These are phyloP conservation scores for Penicillium griseofulvum DNA, from an alignment of 2,329 filamentous ascomycete genomes.

Conservation along the genomic window DNA sequence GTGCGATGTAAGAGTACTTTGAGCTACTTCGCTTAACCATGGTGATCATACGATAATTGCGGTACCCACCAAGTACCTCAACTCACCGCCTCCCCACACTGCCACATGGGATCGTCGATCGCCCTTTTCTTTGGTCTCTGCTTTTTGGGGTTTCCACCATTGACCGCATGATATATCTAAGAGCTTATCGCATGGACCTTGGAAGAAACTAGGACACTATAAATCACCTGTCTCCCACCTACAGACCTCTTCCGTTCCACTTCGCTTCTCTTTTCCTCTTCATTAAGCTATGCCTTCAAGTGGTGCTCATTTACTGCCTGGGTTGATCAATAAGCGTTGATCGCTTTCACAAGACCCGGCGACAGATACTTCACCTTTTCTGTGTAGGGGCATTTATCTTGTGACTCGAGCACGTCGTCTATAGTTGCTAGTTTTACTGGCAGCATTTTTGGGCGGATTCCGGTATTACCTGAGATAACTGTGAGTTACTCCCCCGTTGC, in stretches of 20 bases:
- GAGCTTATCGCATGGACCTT: neutral
- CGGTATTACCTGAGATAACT: neutral
- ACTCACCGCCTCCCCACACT: conserved; percentile 7
- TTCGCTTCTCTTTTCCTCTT: neutral
- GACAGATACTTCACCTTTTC: neutral
- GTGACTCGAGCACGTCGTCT: neutral
- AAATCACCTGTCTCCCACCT: neutral
- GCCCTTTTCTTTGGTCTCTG: neutral
- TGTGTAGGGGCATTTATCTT: neutral
- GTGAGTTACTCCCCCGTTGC: neutral
- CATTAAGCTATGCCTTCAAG: conserved; percentile 13
- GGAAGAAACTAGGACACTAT: neutral
- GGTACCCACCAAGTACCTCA: neutral
- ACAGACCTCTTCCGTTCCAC: neutral
- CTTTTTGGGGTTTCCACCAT: neutral
- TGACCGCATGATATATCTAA: conserved; percentile 2
- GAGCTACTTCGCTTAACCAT: neutral
- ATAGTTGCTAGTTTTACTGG: neutral
- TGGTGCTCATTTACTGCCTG: conserved; percentile 6
- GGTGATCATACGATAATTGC: neutral
- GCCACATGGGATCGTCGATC: conserved; percentile 10
- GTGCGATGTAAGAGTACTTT: neutral
- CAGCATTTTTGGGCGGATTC: conserved; percentile 4
- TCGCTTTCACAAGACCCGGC: neutral
- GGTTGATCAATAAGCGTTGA: conserved; percentile 18